A percentile compares a stretch with the other conserved stretches of the same genome.
Evolutionary conservation across 75 land plant genomes (phyloP).

Genomic region (Pinus taeda): DNA sequence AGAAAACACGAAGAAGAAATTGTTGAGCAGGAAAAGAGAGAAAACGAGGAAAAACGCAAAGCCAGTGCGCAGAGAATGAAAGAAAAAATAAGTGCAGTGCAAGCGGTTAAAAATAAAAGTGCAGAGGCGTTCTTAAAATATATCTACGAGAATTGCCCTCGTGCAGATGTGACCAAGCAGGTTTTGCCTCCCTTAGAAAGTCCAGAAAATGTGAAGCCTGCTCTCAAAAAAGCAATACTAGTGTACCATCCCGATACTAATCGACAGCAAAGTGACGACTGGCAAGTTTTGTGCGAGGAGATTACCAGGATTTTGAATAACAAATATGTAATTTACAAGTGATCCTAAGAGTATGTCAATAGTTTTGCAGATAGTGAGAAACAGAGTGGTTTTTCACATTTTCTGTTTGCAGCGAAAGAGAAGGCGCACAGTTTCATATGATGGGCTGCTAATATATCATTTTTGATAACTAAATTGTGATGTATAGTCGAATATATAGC

Average conservation of each 20-base stretch:
- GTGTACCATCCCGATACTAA: slow-evolving; percentile 14
- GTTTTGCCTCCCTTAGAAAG: not conserved
- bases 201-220: not conserved
- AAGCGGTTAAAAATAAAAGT: not conserved
- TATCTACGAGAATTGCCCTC: slow-evolving; percentile 3
- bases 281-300: slow-evolving; percentile 16
- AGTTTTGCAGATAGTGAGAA: no score
- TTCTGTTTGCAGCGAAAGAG: no score
- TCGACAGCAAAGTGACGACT: slow-evolving; percentile 4
- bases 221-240: slow-evolving; percentile 11
- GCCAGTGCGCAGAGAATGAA: no score
- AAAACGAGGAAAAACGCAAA: no score
- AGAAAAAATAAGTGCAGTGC: no score
- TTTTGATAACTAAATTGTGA: no score
- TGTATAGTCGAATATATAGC: no score
- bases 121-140: slow-evolving; percentile 8
- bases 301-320: not conserved
- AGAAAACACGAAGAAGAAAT: no score
- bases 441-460: no score
- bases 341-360: not conserved
- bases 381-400: no score
- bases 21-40: no score
- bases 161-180: not conserved
- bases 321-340: not conserved
- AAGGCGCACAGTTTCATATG: no score